Evolutionary conservation across 2,329 filamentous ascomycete species (phyloP).

Genomic region (Stenocarpella maydis): DNA sequence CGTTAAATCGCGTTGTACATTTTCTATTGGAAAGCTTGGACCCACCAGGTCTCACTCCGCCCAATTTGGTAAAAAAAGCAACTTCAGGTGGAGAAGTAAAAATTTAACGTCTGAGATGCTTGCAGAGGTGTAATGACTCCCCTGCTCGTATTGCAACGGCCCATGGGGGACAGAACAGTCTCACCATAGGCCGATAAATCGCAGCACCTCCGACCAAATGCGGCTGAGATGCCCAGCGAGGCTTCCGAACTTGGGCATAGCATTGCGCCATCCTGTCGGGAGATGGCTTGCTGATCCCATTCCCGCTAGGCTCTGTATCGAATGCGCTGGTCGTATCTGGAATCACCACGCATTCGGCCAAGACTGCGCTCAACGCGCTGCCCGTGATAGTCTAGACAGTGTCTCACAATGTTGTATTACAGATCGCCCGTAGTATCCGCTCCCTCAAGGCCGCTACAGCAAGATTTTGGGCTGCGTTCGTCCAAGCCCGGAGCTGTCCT

Average conservation of each 20-base stretch:
- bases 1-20: no score
- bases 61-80: no score
- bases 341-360: not conserved
- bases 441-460: not conserved
- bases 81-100: no score
- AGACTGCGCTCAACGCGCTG: not conserved
- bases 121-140: no score
- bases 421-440: not conserved
- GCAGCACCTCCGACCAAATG: not conserved
- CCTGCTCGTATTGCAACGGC: no score
- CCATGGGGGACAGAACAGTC: not conserved
- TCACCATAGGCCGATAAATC: no score
- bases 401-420: constrained; percentile 13
- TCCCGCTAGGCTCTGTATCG: not conserved
- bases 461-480: not conserved
- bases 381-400: not conserved
- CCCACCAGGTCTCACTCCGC: no score
- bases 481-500: not conserved
- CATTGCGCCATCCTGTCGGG: not conserved
- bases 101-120: no score
- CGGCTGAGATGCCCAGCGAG: not conserved
- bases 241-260: constrained; percentile 14
- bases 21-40: no score
- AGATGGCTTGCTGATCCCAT: not conserved
- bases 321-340: not conserved